A percentile compares a stretch with the other conserved stretches of the same genome.
phyloP scores from a whole-genome alignment of 2,329 filamentous ascomycete species.

The Xylariales sp. region DNA sequence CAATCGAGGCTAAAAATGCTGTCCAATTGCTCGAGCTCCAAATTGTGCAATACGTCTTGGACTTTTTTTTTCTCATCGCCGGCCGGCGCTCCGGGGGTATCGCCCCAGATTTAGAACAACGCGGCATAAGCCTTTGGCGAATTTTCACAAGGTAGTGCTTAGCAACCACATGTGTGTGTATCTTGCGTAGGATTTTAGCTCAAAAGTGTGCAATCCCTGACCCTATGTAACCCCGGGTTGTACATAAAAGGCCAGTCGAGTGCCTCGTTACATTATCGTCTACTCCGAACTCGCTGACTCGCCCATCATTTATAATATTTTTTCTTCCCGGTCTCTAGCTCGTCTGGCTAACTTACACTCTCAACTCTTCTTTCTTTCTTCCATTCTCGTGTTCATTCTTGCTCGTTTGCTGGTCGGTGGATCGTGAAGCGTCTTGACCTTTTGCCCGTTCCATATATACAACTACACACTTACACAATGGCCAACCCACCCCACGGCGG shows the following conservation, averaged over 20 bases:
- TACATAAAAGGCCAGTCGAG: no score
- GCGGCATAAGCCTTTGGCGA: no score
- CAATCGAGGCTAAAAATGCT: slow-evolving; percentile 24
- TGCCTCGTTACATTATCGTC: not conserved
- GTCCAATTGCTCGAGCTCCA: slow-evolving; percentile 13
- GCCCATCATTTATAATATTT: slow-evolving; percentile 1
- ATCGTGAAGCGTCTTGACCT: slow-evolving; percentile 4
- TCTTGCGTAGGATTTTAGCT: no score
- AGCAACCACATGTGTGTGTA: no score
- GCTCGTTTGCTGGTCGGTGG: slow-evolving; percentile 3
- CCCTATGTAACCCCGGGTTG: no score
- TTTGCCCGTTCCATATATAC: not conserved
- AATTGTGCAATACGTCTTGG: no score
- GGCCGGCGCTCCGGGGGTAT: no score
- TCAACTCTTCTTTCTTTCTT: not conserved
- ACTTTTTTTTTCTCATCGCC: no score
- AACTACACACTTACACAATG: slow-evolving; percentile 34
- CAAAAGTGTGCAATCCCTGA: no score
- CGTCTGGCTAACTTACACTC: not conserved
- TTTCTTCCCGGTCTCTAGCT: not conserved
- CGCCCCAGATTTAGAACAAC: no score
- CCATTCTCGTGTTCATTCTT: slow-evolving; percentile 8
- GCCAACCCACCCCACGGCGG: slow-evolving; percentile 79
- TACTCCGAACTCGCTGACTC: slow-evolving; percentile 6
- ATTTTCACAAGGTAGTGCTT: no score